phyloP scores from a whole-genome alignment of 1,284 basidiomycete genomes.

The Rhodotorula sp. region DNA sequence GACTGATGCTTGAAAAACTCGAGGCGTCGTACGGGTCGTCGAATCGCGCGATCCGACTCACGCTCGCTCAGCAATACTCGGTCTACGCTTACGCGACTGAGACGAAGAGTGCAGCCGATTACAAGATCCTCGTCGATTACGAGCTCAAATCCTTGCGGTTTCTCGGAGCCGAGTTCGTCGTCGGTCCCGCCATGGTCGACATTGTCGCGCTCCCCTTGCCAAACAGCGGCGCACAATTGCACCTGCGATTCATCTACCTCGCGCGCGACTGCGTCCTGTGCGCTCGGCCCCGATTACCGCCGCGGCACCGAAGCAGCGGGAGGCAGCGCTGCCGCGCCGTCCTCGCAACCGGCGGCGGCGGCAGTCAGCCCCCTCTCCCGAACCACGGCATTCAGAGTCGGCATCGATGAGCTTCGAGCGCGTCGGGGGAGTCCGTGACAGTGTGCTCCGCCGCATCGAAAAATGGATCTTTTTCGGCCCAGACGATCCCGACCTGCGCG shows the following conservation, averaged over 20 bases:
- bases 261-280: not conserved
- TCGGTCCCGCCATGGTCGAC: not conserved
- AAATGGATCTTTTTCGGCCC: not conserved
- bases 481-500: not conserved
- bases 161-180: not conserved
- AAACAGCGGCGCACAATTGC: not conserved
- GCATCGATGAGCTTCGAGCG: no score
- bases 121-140: not conserved
- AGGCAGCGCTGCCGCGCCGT: no score
- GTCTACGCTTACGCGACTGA: not conserved
- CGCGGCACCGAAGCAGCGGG: no score
- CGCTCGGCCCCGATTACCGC: no score
- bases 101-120: not conserved
- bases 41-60: not conserved
- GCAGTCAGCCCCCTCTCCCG: no score
- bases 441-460: not conserved
- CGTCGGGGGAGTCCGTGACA: not conserved
- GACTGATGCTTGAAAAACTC: not conserved
- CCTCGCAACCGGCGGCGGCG: no score
- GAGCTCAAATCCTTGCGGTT: not conserved
- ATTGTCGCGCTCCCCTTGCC: not conserved
- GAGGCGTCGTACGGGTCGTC: not conserved
- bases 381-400: no score
- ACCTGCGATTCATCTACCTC: not conserved
- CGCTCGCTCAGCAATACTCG: not conserved